Evolutionary conservation across 441 rosid genomes (phyloP).

Genomic region (Aquilaria agallochum): DNA sequence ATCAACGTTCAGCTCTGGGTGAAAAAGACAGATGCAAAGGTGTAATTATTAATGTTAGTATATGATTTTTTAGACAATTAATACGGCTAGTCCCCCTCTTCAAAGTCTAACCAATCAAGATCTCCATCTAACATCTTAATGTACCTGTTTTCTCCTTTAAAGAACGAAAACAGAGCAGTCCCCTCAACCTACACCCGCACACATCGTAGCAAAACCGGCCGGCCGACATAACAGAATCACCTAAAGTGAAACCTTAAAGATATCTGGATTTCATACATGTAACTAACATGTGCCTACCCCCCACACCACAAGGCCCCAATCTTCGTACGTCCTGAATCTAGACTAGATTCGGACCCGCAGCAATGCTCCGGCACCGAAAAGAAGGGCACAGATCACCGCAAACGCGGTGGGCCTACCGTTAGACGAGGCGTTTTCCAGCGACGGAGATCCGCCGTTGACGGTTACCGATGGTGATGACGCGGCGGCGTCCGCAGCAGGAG

Average conservation of each 20-base stretch:
- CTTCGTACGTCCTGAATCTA: no score
- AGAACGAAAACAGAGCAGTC: no score
- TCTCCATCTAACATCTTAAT: no score
- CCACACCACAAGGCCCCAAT: neutral
- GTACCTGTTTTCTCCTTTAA: no score
- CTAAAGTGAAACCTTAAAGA: conserved; percentile 1
- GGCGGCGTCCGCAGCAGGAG: conserved; percentile 32
- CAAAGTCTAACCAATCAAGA: no score
- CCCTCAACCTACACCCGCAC: conserved; percentile 3
- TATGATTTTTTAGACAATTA: no score
- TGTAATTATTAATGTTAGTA: no score
- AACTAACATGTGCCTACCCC: neutral
- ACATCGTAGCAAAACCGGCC: neutral
- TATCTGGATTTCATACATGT: neutral
- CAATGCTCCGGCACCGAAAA: conserved; percentile 6
- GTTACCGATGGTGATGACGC: conserved; percentile 34
- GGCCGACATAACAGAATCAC: neutral
- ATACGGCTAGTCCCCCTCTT: no score
- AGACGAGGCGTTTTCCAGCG: conserved; percentile 19
- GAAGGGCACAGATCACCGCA: conserved; percentile 12
- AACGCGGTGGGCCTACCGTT: neutral
- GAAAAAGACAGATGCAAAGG: no score
- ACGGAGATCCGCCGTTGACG: conserved; percentile 19
- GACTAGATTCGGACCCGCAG: neutral
- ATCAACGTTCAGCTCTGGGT: no score